These are phyloP conservation scores for Ambispora gerdemannii DNA, from an alignment of 192 early-diverging fungal genomes.

Conservation along the genomic window DNA sequence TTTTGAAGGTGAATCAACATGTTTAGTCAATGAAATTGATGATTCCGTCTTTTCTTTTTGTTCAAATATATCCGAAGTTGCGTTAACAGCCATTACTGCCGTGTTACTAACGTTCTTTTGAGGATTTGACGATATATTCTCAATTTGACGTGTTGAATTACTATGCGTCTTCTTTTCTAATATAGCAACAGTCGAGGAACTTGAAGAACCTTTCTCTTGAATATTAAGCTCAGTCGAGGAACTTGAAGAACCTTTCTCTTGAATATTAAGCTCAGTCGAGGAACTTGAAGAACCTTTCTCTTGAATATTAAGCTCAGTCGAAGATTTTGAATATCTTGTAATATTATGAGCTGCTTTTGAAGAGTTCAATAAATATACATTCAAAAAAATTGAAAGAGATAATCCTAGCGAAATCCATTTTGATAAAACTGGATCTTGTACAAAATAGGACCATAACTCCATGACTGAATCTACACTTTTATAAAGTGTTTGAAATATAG, in stretches of 20 bases:
- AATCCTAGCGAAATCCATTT: conserved; percentile 53
- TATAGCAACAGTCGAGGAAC: neutral
- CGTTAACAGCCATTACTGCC: no score
- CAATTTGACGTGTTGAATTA: no score
- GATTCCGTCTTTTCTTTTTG: neutral
- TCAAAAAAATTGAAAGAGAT: conserved; percentile 50
- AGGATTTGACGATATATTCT: no score
- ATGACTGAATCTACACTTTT: conserved; percentile 44
- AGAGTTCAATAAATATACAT: conserved; percentile 60
- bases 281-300: neutral
- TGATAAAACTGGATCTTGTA: conserved; percentile 56
- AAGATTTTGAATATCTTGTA: conserved; percentile 11
- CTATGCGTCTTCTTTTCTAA: neutral
- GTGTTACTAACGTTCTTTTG: no score
- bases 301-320: neutral
- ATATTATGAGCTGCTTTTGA: conserved; percentile 37
- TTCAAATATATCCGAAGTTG: no score
- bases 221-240: neutral
- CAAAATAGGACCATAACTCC: conserved; percentile 48
- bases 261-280: neutral
- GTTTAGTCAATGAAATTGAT: no score
- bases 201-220: neutral
- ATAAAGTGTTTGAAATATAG: conserved; percentile 38
- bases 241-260: neutral
- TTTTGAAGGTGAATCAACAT: neutral